A percentile compares a stretch with the other conserved stretches of the same genome.
Evolutionary conservation across 75 land plant genomes (phyloP).

Genomic region (Larix kaempferi): DNA sequence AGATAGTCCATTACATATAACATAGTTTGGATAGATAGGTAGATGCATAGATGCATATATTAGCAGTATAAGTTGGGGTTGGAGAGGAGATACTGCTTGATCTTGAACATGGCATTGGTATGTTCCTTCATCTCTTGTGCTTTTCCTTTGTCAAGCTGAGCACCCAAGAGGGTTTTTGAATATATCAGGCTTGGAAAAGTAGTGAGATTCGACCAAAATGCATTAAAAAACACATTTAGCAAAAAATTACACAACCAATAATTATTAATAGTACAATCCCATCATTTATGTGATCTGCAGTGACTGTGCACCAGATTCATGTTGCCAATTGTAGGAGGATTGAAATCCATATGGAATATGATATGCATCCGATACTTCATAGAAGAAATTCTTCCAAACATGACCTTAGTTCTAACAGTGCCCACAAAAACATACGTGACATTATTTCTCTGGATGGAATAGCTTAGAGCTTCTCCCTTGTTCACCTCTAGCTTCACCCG

Average conservation of each 20-base stretch:
- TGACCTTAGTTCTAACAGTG: slow-evolving; percentile 33
- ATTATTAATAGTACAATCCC: too few species aligned
- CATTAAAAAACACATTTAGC: too few species aligned
- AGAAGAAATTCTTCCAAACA: slow-evolving; percentile 30
- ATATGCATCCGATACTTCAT: slow-evolving; percentile 35
- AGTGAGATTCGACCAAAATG: too few species aligned
- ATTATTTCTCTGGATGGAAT: slow-evolving; percentile 31
- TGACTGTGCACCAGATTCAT: too few species aligned
- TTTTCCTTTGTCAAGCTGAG: slow-evolving; percentile 15
- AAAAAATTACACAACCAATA: too few species aligned
- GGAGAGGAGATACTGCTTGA: slow-evolving; percentile 28
- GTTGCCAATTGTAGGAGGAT: too few species aligned
- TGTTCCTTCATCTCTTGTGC: slow-evolving; percentile 14
- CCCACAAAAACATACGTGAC: slow-evolving; percentile 31
- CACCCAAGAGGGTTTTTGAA: background rate
- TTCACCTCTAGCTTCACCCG: slow-evolving; percentile 34
- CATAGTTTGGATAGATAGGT: too few species aligned
- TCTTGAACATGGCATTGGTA: slow-evolving; percentile 13
- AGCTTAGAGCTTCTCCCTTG: slow-evolving; percentile 21
- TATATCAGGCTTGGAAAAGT: too few species aligned
- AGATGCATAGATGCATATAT: too few species aligned
- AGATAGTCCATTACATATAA: too few species aligned
- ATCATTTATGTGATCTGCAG: too few species aligned
- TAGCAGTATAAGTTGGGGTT: slow-evolving; percentile 19
- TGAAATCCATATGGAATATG: too few species aligned